Evolutionary conservation across 495 filamentous ascomycete species (phyloP).

Genomic region (Aspergillus sclerotiicarbonarius): DNA sequence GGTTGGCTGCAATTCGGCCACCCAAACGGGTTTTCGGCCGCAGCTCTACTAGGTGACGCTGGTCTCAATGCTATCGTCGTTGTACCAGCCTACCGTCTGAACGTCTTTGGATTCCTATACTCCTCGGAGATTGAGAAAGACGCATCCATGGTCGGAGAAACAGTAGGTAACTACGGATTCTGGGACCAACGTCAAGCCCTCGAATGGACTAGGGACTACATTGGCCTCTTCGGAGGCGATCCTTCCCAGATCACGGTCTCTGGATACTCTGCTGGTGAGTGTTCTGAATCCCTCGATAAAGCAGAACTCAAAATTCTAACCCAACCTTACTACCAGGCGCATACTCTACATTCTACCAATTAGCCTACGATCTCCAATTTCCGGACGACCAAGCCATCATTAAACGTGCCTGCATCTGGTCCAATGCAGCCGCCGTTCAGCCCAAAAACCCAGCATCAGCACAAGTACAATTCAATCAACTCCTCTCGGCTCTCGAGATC

Average conservation of each 20-base stretch:
- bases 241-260: conserved; percentile 60
- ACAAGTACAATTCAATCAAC: conserved; percentile 55
- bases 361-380: conserved; percentile 53
- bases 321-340: conserved; percentile 41
- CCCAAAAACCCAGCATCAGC: conserved; percentile 45
- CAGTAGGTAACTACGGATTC: conserved; percentile 61
- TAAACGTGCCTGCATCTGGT: conserved; percentile 51
- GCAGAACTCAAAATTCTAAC: neutral
- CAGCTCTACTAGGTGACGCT: conserved; percentile 50
- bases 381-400: conserved; percentile 40
- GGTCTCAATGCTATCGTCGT: conserved; percentile 54
- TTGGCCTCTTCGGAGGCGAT: conserved; percentile 61
- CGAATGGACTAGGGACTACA: conserved; percentile 64
- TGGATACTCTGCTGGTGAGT: conserved; percentile 58
- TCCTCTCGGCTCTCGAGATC: conserved; percentile 48
- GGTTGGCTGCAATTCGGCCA: conserved; percentile 58
- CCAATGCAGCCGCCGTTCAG: conserved; percentile 55
- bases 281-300: neutral
- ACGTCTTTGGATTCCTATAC: conserved; percentile 65
- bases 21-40: conserved; percentile 45
- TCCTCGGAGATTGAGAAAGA: conserved; percentile 51
- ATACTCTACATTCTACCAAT: conserved; percentile 61
- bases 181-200: conserved; percentile 64
- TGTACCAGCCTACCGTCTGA: conserved; percentile 68
- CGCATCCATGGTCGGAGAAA: conserved; percentile 43